These are phyloP conservation scores for Mortierella sp. DNA, from an alignment of 371 early-diverging fungal species.

Conservation along the genomic window DNA sequence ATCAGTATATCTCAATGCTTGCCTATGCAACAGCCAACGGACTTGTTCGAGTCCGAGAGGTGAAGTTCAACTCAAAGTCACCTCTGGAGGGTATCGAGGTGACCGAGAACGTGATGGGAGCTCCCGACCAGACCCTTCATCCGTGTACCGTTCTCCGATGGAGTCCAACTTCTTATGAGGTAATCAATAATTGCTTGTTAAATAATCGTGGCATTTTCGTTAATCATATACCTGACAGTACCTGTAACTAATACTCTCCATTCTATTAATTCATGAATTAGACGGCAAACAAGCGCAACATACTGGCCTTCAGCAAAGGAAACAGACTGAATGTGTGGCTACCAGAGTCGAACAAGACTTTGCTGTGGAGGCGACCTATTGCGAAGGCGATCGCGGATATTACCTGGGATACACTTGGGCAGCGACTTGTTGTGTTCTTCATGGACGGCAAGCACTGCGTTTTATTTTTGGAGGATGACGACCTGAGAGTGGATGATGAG, in stretches of 20 bases:
- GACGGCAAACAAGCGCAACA: conserved; percentile 16
- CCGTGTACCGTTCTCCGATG: conserved; percentile 41
- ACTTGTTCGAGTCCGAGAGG: conserved; percentile 19
- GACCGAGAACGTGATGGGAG: conserved; percentile 22
- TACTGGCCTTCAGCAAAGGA: conserved; percentile 40
- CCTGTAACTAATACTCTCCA: not conserved
- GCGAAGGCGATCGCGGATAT: conserved; percentile 46
- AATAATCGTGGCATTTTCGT: not conserved
- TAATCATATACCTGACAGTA: not conserved
- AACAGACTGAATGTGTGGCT: conserved; percentile 41
- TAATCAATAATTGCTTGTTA: not conserved
- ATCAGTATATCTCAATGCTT: conserved; percentile 26
- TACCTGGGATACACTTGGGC: conserved; percentile 28
- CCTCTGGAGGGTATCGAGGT: conserved; percentile 33
- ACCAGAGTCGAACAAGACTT: conserved; percentile 20
- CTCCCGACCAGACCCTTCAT: conserved; percentile 16
- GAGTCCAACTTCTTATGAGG: conserved; percentile 24
- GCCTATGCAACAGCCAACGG: conserved; percentile 40
- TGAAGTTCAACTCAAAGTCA: conserved; percentile 17
- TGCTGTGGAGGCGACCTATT: conserved; percentile 36
- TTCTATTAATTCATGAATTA: not conserved
- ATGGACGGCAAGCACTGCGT: conserved; percentile 52
- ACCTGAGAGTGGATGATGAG: conserved; percentile 26
- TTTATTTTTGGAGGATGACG: conserved; percentile 14
- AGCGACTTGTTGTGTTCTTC: conserved; percentile 35